Base-by-base conservation (phyloP, 2,329 filamentous ascomycete species). In the Stemphylium beticola region DNA sequence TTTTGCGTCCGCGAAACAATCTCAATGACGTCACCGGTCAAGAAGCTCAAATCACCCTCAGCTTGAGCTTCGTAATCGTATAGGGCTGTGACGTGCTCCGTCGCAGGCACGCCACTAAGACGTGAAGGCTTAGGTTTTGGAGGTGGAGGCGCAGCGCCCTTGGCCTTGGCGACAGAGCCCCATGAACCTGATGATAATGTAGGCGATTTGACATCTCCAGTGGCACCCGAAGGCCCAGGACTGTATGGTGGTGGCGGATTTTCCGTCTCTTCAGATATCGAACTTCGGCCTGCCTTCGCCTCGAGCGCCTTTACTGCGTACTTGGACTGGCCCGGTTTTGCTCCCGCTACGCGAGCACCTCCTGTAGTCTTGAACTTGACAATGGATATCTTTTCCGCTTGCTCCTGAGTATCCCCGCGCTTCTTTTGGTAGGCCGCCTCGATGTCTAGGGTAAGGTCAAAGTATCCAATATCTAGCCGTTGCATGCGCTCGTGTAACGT, bases 401-500 rank as follows among this genome's bases (percentile, higher is more conserved):
- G 86, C 64, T 96, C 90, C 72, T 95, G 88, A 56, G 95, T 88
- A 66, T 96, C 90, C 22, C 92, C 93, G 26, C 93, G 89, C 81
- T 97, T 97, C 75, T 87, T 84, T 68, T 90, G 82, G 74, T 96
- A 99, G 11, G 92, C 93, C 61, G 93, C 93, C 74, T 97, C 92
- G 38, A 99, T 89, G 69, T 96, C 93, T 29, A 91, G 83, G 1
- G 90, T 91, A 46, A 99, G 84, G 75, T 99, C 91, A 76, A 99
- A 99, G 79, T 99, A 99, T 58, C 92, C 92, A 72, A 99, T 99
- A 71, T 98, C 93, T 75, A 96, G 92, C 64, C 85, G 87, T 79
- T 99, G 95, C 95, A 99, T 99, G 78, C 89, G 92, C 78, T 98
- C 93, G 75, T 99, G 95, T 49, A 99, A 83, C 1, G 95, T 99